Evolutionary conservation across 495 filamentous ascomycete genomes (phyloP), one percentile per base, ranked within the genome.

Genomic region (Neurospora sp.): DNA sequence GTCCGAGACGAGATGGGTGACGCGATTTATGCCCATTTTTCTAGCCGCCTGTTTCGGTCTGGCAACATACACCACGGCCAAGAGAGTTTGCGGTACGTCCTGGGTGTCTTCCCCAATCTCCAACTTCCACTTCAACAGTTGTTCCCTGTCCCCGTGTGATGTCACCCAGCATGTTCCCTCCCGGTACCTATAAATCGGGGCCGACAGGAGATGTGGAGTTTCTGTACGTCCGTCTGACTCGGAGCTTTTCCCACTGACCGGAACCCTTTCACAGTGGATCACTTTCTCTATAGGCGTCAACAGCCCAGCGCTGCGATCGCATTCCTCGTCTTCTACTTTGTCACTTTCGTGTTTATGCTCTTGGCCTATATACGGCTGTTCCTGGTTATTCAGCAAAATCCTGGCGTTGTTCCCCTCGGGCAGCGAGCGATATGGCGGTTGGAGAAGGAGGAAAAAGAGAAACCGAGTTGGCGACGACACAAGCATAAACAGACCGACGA

Each of bases 241-340:
- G 28, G 54, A 66, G 28, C 54, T 66, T 19, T 66, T 66, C 48
- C 54, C 54, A 66, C 54, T 66, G 28, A 66, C 54, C 15, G 28
- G 54, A 66, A 69, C 10, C 28, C 36, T 28, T 19, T 39, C 42
- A 70, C 71, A 93, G 91, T 92, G 62, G 85, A 89, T 75, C 91
- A 89, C 77, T 87, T 93, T 62, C 83, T 93, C 73, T 79, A 85
- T 71, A 84, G 86, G 40, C 81, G 81, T 69, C 77, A 84, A 28
- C 82, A 86, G 54, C 76, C 80, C 75, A 88, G 88, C 73, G 80
- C 88, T 48, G 93, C 91, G 69, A 88, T 90, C 43, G 88, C 87
- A 5, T 88, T 96, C 72, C 81, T 97, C 69, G 86, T 88, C 19
- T 73, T 94, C 54, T 94, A 93, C 81, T 92, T 90, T 74, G 17